These are phyloP conservation scores for Coemansia sp. DNA, from an alignment of 192 early-diverging fungal species.

Conservation along the genomic window DNA sequence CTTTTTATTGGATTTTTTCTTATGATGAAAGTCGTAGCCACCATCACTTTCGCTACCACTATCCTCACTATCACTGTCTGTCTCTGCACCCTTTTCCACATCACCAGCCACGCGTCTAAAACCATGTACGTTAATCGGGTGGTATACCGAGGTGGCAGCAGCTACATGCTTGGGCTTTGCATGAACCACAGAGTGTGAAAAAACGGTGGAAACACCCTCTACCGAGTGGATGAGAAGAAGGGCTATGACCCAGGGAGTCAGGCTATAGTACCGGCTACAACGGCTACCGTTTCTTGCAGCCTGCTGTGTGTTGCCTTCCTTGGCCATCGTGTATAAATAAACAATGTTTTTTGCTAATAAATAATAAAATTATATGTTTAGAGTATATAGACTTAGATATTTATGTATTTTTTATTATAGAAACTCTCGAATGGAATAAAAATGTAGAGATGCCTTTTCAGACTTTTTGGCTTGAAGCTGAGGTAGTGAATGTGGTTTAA, in stretches of 20 bases:
- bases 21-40: conserved; percentile 1
- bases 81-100: neutral
- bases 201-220: no score
- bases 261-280: neutral
- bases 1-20: neutral
- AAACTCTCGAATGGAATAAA: neutral
- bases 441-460: neutral
- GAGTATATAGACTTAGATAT: neutral
- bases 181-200: no score
- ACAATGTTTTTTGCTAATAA: neutral
- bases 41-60: conserved; percentile 17
- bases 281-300: neutral
- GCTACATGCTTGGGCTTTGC: no score
- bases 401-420: neutral
- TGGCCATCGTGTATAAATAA: neutral
- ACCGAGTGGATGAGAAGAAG: neutral
- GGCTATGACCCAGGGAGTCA: conserved; percentile 15
- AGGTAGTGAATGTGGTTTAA: no score
- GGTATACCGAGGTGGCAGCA: no score
- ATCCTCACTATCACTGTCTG: conserved; percentile 5
- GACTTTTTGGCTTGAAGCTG: no score
- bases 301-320: neutral
- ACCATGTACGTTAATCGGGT: neutral
- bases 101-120: neutral
- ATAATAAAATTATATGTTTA: neutral